Base-by-base conservation (phyloP, 169 alveolate species). In the Cryptosporidium ryanae region DNA sequence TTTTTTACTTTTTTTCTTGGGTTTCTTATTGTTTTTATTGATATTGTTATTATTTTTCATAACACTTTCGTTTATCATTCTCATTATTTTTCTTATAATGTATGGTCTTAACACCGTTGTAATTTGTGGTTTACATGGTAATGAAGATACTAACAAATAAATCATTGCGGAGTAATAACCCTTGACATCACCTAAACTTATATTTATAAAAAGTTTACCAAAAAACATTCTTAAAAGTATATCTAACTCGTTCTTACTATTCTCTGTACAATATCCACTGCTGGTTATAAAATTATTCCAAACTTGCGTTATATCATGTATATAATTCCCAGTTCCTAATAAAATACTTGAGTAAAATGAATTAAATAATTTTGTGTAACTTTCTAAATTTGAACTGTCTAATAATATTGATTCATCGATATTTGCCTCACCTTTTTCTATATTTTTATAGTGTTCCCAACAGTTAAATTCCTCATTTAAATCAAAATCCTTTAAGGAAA, bases 151-250 rank as follows among this genome's bases (percentile, higher is more conserved):
- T n/a, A 76, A 1, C 43, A 55, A 61, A 46, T 76, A 76, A 23
- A 76, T 76, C 87, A 76, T 76, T 54, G 87, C 87, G 12, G 76
- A 76, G 44, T 76, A 76, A 76, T 76, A 76, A 43, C 76, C 44
- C 50, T 76, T 76, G 10, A 48, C 18, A 23, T 31, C 87, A 21
- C 49, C 29, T 18, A 29, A 38, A 61, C 49, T 59, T 15, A 76
- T 76, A 31, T 61, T 76, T 38, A 61, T 21, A 76, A 55, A 76
- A 18, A 76, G 21, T 76, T 52, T 55, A 15, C 87, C 71, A 55
- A 76, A 25, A 38, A 76, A 76, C 13, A 44, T 25, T 4, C 38
- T 76, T 10, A 61, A 7, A 12, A 59, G 13, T n/a, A 12, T 59
- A 15, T 76, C 87, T 7, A 31, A 3, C 12, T 25, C 64, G 1